Percentiles rank a stretch among this genome's conserved stretches.
Conservation (phyloP, 768 basidiomycete genomes). For the Suillus discolor region DNA sequence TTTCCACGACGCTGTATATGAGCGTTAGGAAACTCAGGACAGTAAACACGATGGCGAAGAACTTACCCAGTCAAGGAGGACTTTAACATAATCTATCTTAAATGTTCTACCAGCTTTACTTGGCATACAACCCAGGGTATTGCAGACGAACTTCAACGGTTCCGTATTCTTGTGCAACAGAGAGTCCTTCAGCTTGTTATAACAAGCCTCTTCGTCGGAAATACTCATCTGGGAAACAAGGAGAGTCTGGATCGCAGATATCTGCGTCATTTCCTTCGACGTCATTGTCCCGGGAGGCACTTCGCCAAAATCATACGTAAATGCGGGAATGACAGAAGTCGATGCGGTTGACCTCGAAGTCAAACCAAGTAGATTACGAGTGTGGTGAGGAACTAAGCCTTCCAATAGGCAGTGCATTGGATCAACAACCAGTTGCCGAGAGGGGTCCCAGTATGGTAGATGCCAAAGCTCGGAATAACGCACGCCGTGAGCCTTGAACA, state of each 20-base stretch:
- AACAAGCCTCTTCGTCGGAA: too few relatives aligned
- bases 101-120: not conserved
- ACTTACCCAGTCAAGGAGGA: slow-evolving; percentile 15
- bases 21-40: not conserved
- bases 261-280: too few relatives aligned
- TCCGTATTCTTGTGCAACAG: slow-evolving; percentile 11
- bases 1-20: not conserved
- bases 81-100: slow-evolving; percentile 12
- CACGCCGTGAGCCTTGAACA: not conserved
- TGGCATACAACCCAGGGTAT: slow-evolving; percentile 6
- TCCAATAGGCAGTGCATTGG: too few relatives aligned
- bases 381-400: too few relatives aligned
- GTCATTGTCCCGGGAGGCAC: too few relatives aligned
- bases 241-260: not conserved
- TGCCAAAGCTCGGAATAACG: not conserved
- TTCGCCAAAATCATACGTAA: too few relatives aligned
- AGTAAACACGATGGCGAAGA: not conserved
- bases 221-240: not conserved
- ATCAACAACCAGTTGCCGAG: too few relatives aligned
- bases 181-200: not conserved
- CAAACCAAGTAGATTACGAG: too few relatives aligned
- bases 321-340: too few relatives aligned
- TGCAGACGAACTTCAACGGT: slow-evolving; percentile 4
- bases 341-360: too few relatives aligned
- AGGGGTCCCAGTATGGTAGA: too few relatives aligned